These are phyloP conservation scores for Blumeria hordei DNA, from an alignment of 2,329 filamentous ascomycete species.

Conservation along the genomic window DNA sequence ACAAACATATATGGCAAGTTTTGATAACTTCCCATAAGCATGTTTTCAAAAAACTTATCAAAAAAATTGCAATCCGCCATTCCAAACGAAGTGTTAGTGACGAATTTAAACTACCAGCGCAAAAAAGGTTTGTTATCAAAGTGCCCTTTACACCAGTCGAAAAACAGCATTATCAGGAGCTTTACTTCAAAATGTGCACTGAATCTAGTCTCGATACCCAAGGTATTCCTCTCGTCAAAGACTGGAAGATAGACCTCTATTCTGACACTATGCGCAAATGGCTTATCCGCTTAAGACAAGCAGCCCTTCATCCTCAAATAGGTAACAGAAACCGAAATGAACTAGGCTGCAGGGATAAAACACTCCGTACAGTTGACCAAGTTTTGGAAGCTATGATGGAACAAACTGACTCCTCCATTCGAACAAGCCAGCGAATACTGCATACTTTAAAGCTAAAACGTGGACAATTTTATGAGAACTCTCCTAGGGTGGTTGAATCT, in stretches of 20 bases:
- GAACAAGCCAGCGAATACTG: constrained; percentile 42
- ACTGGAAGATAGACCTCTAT: constrained; percentile 39
- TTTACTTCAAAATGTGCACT: constrained; percentile 54
- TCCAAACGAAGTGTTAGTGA: constrained; percentile 60
- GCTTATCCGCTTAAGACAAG: constrained; percentile 56
- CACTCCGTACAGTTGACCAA: constrained; percentile 60
- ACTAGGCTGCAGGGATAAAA: constrained; percentile 35
- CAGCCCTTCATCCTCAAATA: constrained; percentile 67
- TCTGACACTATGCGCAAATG: constrained; percentile 54
- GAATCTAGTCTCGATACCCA: constrained; percentile 38
- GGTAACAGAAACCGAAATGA: constrained; percentile 40
- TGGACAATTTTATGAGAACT: constrained; percentile 62
- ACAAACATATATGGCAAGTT: constrained; percentile 39
- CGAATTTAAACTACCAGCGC: constrained; percentile 56
- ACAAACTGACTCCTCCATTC: constrained; percentile 44
- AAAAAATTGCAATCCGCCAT: constrained; percentile 53
- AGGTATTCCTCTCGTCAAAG: constrained; percentile 37
- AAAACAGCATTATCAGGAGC: constrained; percentile 60
- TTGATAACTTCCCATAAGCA: constrained; percentile 35
- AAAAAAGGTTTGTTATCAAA: constrained; percentile 69
- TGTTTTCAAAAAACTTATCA: constrained; percentile 46
- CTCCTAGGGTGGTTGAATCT: constrained; percentile 40
- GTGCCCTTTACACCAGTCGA: constrained; percentile 79
- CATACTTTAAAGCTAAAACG: constrained; percentile 38
- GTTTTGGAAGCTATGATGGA: constrained; percentile 85